Evolutionary conservation across 2,329 filamentous ascomycete species (phyloP).

Genomic region (Fusarium sp.): DNA sequence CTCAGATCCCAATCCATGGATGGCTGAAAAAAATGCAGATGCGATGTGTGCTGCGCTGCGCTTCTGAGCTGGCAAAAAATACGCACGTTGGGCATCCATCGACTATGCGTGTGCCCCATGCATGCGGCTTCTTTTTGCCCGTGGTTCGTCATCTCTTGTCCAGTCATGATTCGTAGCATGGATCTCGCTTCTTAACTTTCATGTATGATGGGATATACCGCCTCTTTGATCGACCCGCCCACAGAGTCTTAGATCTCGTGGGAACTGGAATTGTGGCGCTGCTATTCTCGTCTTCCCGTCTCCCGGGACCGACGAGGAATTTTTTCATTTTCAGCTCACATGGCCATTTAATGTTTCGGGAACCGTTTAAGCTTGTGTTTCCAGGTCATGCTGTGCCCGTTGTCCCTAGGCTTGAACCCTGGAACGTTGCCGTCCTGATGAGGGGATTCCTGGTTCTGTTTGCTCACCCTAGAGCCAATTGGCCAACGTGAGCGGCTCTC

Average conservation of each 20-base stretch:
- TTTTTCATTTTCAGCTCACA: conserved; percentile 23
- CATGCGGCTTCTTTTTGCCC: neutral
- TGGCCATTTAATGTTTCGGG: conserved; percentile 17
- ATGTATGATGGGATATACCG: conserved; percentile 20
- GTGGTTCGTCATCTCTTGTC: conserved; percentile 13
- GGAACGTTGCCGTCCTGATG: neutral
- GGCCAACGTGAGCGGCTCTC: neutral
- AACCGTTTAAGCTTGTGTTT: conserved; percentile 18
- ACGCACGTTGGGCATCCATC: neutral
- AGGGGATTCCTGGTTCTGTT: neutral
- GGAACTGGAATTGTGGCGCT: conserved; percentile 32
- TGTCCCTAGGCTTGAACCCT: neutral
- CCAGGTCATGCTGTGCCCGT: conserved; percentile 1
- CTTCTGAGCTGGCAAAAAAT: neutral
- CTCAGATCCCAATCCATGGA: neutral
- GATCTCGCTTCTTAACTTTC: conserved; percentile 5
- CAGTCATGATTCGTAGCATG: conserved; percentile 15
- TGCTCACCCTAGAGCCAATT: conserved; percentile 25
- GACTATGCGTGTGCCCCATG: neutral
- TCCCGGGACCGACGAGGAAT: neutral
- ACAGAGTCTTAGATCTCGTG: conserved; percentile 11
- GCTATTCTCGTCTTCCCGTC: conserved; percentile 12
- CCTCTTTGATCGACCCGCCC: conserved; percentile 24
- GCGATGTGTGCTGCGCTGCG: neutral
- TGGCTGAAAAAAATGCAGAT: neutral